Evolutionary conservation across 1,284 basidiomycete genomes (phyloP).

Genomic region (Hypsizygus ulmarius): DNA sequence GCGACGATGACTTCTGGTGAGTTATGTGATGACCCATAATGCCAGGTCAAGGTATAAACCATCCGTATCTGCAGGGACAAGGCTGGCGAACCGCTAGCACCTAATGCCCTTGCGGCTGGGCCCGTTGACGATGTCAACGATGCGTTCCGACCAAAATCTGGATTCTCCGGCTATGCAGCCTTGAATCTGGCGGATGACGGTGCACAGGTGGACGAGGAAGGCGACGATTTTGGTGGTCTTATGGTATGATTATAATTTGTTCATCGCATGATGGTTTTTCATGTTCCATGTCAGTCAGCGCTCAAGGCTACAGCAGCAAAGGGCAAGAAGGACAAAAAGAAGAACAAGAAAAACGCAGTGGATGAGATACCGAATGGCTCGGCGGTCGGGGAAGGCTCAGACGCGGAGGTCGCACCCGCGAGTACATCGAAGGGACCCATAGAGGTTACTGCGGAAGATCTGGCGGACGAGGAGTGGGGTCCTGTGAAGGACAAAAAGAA

Average conservation of each 20-base stretch:
- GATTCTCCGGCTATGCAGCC: conserved; percentile 54
- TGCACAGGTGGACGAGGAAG: conserved; percentile 58
- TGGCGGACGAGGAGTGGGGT: conserved; percentile 70
- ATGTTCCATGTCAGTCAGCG: conserved; percentile 40
- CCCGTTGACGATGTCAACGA: conserved; percentile 43
- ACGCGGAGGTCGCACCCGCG: conserved; percentile 19
- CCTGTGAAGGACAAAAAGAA: conserved; percentile 52
- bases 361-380: conserved; percentile 22
- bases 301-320: conserved; percentile 56
- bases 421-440: conserved; percentile 35
- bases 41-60: conserved; percentile 13
- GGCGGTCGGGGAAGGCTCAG: conserved; percentile 17
- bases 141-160: conserved; percentile 28
- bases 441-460: conserved; percentile 59
- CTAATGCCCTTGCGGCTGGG: conserved; percentile 32
- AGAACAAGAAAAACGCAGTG: conserved; percentile 41
- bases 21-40: conserved; percentile 23
- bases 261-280: conserved; percentile 5
- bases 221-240: conserved; percentile 76
- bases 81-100: conserved; percentile 57
- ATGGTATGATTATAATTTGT: conserved; percentile 60
- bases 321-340: conserved; percentile 69
- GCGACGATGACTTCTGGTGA: conserved; percentile 77
- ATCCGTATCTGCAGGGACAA: conserved; percentile 53
- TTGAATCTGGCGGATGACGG: conserved; percentile 46